Evolutionary conservation across 768 basidiomycete species (phyloP), one percentile per base, ranked within the genome.

Genomic region (Macrocybe gigantea): DNA sequence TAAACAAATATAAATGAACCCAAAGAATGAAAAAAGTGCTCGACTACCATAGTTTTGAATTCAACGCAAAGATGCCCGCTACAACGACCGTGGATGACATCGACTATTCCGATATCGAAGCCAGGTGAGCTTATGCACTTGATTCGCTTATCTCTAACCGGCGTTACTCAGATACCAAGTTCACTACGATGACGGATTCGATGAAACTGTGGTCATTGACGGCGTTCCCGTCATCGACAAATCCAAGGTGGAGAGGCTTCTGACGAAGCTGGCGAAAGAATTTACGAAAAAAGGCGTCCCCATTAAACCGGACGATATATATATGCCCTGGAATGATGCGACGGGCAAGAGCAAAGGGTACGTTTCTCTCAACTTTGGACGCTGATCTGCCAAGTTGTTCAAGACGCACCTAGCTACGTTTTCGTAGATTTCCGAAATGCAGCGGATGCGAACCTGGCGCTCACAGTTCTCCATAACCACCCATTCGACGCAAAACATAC

Each of bases 331-430:
- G 89, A 85, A 94, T 60, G 79, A 88, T 48, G 60, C 74, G 43
- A 77, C 76, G 6, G 88, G 82, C 30, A 90, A 92, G 68, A 92
- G 88, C 74, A 93, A 93, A 72, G 96, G 96, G 94, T 94, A 63
- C 58, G 77, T 62, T 30, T 33, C 8, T 33, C 35, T 6, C 37
- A 9, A 8, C 33, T 13, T 6, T n/a, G 10, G 30, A 11, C 36
- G 2, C 8, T 14, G 22, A 31, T 22, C 9, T 14, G n/a, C 36
- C 44, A 12, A 48, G 41, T 29, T 38, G 44, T 5, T 41, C 15
- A 32, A 9, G 14, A 7, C 40, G n/a, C 22, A 15, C 36, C 2
- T 54, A 95, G 93, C 10, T 93, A 80, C 61, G 69, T 87, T 52
- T 96, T 97, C 63, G 69, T 94, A 47, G 90, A 93, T 54, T 81